These are phyloP conservation scores for Phalaenopsis equestris DNA, from an alignment of 106 monocot species.

Conservation along the genomic window DNA sequence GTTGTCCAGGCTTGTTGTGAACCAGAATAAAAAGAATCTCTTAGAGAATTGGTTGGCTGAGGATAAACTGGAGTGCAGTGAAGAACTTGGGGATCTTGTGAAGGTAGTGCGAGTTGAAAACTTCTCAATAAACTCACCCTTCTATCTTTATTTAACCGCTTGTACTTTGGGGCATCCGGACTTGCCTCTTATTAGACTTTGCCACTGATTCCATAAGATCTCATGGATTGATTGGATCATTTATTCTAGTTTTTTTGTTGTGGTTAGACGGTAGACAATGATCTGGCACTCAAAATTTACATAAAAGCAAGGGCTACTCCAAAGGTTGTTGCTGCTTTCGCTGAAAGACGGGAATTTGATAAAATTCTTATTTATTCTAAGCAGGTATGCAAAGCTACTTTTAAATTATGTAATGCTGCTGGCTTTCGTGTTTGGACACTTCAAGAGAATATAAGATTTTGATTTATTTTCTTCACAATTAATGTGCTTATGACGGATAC, in stretches of 20 bases:
- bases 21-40: slow-evolving; percentile 97
- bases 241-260: background rate
- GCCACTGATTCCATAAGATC: background rate
- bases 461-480: background rate
- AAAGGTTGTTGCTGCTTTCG: slow-evolving; percentile 99
- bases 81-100: slow-evolving; percentile 98
- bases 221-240: background rate
- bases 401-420: background rate
- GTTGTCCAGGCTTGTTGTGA: slow-evolving; percentile 94
- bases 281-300: slow-evolving; percentile 93
- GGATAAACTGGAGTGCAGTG: slow-evolving; percentile 98
- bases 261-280: slow-evolving; percentile 88
- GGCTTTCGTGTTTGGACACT: background rate
- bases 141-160: background rate
- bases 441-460: background rate
- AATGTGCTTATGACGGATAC: slow-evolving; percentile 6
- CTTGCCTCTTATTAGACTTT: background rate
- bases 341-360: slow-evolving; percentile 96
- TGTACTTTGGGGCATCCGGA: background rate
- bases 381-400: slow-evolving; percentile 41
- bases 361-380: slow-evolving; percentile 99
- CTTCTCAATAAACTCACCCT: background rate
- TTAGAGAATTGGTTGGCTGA: slow-evolving; percentile 98
- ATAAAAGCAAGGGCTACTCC: slow-evolving; percentile 98
- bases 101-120: slow-evolving; percentile 36